Evolutionary conservation across 1,284 basidiomycete genomes (phyloP).

Genomic region (Ceratobasidium sp.): DNA sequence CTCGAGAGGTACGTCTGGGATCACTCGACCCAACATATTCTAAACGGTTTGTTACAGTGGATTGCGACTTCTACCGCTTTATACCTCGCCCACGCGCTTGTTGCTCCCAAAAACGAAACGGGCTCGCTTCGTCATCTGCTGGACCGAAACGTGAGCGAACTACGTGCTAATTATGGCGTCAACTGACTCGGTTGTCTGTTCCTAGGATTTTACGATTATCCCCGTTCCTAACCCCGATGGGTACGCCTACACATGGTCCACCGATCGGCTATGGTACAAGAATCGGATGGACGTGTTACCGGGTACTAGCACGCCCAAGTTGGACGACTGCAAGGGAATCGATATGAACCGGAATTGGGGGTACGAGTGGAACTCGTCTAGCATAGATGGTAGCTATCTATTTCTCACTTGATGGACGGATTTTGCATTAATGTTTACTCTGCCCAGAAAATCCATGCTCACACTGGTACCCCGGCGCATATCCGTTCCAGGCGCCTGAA

Average conservation of each 20-base stretch:
- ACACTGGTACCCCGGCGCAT: slow-evolving; percentile 72
- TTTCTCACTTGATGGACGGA: too few relatives aligned
- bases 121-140: slow-evolving; percentile 60
- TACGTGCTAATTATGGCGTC: too few relatives aligned
- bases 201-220: slow-evolving; percentile 77
- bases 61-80: slow-evolving; percentile 78
- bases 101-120: slow-evolving; percentile 62
- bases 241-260: slow-evolving; percentile 72
- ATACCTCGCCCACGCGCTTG: slow-evolving; percentile 77
- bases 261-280: slow-evolving; percentile 85
- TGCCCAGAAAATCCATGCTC: slow-evolving; percentile 35
- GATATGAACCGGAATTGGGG: slow-evolving; percentile 87
- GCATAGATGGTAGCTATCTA: slow-evolving; percentile 52
- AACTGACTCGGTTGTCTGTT: slow-evolving; percentile 3
- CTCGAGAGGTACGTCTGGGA: slow-evolving; percentile 69
- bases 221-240: slow-evolving; percentile 88
- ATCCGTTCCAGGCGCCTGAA: slow-evolving; percentile 80
- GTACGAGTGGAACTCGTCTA: slow-evolving; percentile 47
- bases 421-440: too few relatives aligned
- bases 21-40: slow-evolving; percentile 6
- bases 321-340: slow-evolving; percentile 70
- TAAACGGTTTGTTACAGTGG: slow-evolving; percentile 64
- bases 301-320: slow-evolving; percentile 50
- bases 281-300: slow-evolving; percentile 67
- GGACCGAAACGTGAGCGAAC: slow-evolving; percentile 67